Conservation (phyloP, 441 rosid genomes). For the Euphorbia celastroides region DNA sequence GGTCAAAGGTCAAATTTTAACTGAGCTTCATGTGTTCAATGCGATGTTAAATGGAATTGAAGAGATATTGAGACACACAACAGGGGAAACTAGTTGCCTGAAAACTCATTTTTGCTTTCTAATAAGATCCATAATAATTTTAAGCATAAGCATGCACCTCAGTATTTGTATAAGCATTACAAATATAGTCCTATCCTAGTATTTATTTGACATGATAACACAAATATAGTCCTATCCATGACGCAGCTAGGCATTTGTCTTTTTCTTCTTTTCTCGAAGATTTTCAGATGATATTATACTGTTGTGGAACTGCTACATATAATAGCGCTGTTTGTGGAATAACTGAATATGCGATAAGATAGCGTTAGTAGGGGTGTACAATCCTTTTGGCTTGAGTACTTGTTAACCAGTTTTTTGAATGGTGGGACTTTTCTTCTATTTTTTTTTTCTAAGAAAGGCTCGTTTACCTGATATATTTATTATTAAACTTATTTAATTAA, state of each 20-base stretch:
- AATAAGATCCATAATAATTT: background rate
- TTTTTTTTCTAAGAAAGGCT: too few relatives aligned
- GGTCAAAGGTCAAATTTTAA: background rate
- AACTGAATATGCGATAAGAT: background rate
- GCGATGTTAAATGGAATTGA: background rate
- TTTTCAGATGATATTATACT: background rate
- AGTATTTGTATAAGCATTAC: background rate
- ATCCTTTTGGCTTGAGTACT: background rate
- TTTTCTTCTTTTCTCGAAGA: background rate
- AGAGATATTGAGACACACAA: background rate
- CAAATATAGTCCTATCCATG: background rate
- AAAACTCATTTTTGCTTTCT: background rate
- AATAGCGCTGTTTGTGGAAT: background rate
- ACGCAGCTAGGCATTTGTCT: background rate
- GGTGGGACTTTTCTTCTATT: too few relatives aligned
- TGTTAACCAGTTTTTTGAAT: too few relatives aligned
- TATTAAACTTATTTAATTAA: too few relatives aligned
- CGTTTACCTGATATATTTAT: too few relatives aligned
- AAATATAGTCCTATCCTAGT: background rate
- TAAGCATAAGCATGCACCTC: background rate
- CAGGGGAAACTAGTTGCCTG: background rate
- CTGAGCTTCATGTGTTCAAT: conserved; percentile 1
- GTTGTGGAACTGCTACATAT: background rate
- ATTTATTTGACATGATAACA: background rate
- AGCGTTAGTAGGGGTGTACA: background rate